Conservation (phyloP, 192 early-diverging fungal genomes). For the Entomortierella beljakovae region DNA sequence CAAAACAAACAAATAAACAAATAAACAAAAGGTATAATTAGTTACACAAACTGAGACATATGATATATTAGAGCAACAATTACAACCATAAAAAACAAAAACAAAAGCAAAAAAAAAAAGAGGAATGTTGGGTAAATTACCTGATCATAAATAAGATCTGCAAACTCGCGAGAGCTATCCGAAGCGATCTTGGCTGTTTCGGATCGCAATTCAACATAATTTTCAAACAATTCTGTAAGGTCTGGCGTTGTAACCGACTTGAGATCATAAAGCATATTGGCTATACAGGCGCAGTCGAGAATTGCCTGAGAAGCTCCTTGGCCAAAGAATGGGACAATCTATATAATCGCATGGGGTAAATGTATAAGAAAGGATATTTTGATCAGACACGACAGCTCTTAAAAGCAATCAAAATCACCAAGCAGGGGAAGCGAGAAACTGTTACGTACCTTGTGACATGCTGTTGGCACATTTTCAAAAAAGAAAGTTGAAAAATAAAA, state of each 20-base stretch:
- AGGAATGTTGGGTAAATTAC: no score
- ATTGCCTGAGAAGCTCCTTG: conserved; percentile 50
- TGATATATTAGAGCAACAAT: not conserved
- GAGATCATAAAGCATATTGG: conserved; percentile 21
- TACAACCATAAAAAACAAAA: not conserved
- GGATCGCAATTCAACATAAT: conserved; percentile 34
- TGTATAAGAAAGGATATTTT: not conserved
- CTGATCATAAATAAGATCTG: conserved; percentile 50
- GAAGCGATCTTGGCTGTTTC: conserved; percentile 40
- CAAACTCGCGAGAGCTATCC: conserved; percentile 50
- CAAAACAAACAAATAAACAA: conserved; percentile 2
- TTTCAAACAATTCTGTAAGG: conserved; percentile 19
- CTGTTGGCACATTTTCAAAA: not conserved
- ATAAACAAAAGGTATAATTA: not conserved
- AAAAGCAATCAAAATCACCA: not conserved
- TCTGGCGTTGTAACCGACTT: not conserved
- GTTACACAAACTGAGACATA: not conserved
- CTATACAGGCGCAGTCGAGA: conserved; percentile 36
- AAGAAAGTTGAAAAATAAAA: not conserved
- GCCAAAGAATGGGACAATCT: conserved; percentile 54
- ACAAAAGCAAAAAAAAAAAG: no score
- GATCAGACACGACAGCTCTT: not conserved
- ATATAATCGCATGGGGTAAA: not conserved
- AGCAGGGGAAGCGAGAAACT: no score
- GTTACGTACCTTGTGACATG: conserved; percentile 32